Evolutionary conservation across 1,284 basidiomycete species (phyloP), one percentile per base, ranked within the genome.

Genomic region (Tremellales sp.): DNA sequence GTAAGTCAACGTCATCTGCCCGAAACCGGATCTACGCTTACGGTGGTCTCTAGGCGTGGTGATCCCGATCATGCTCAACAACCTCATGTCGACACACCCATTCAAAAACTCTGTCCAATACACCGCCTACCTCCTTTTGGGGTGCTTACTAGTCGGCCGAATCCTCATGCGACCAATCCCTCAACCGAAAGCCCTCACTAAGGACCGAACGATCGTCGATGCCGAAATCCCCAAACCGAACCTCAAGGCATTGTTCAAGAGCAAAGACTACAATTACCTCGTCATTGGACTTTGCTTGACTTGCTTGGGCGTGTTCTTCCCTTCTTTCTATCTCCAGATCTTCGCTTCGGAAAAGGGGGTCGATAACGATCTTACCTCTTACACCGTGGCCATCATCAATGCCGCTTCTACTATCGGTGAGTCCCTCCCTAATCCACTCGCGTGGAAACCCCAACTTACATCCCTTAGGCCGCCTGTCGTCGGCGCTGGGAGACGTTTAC

Each of bases 341-440:
- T 60, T 62, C 36, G 62, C 64, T 1, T 35, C 37, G 2, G 42
- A 45, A 8, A 43, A 66, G n/a, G 64, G 64, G 8, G 58, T 68
- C 13, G 35, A 46, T 5, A 23, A 24, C 2, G 57, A 58, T 3
- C 43, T 59, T 1, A 49, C 50, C 2, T 48, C 47, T 31, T 59
- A 57, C 46, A 48, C 43, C 36, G 40, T 62, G 17, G 53, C 60
- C 5, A 56, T 59, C 35, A 41, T 62, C 40, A 62, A 62, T 42
- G 60, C 53, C 4, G 55, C 51, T 22, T 56, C 54, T 5, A 49
- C 58, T 2, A 25, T 62, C 76, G 84, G 89, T 4, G 77, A 93
- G 36, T 93, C 92, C 0, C 75, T 96, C 10, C 91, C 93, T 0
- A 97, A 97, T 69, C 90, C 89, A 82, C 83, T 91, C 53, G 89